Conservation (phyloP, 108 stramenopile genomes). For the Conticribra guillardii region DNA sequence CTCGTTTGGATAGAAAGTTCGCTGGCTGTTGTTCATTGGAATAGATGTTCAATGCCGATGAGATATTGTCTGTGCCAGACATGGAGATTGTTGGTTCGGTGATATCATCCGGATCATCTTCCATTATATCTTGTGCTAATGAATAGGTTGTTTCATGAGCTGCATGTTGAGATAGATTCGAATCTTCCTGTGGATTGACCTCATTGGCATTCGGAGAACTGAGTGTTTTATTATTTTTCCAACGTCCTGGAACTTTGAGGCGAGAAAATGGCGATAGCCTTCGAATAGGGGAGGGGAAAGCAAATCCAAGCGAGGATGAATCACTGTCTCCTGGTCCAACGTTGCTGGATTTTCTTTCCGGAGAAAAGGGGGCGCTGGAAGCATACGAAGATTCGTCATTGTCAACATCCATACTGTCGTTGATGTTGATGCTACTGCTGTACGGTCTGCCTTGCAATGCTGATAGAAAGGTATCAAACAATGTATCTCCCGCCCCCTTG, state of each 20-base stretch:
- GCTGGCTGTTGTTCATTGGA: constrained; percentile 25
- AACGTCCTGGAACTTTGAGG: too few species aligned
- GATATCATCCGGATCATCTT: too few species aligned
- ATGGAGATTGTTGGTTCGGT: too few species aligned
- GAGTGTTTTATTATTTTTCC: too few species aligned
- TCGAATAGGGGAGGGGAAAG: neutral
- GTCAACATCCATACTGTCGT: neutral
- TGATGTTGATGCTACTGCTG: neutral
- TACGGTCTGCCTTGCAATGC: neutral
- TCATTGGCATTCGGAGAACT: too few species aligned
- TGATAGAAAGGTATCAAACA: neutral
- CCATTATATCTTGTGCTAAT: constrained; percentile 3
- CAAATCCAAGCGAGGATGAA: too few species aligned
- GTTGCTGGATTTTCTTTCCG: neutral
- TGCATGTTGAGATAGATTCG: too few species aligned
- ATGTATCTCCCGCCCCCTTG: neutral
- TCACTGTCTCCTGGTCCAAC: too few species aligned
- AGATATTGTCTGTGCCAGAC: neutral
- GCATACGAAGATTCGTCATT: neutral
- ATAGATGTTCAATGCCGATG: constrained; percentile 2
- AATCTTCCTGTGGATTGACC: too few species aligned
- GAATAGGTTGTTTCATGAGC: too few species aligned
- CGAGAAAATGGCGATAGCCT: too few species aligned
- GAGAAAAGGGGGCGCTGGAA: neutral
- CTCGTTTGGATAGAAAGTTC: constrained; percentile 41